phyloP scores from a whole-genome alignment of 192 early-diverging fungal genomes.

The Obelidium mucronatum region DNA sequence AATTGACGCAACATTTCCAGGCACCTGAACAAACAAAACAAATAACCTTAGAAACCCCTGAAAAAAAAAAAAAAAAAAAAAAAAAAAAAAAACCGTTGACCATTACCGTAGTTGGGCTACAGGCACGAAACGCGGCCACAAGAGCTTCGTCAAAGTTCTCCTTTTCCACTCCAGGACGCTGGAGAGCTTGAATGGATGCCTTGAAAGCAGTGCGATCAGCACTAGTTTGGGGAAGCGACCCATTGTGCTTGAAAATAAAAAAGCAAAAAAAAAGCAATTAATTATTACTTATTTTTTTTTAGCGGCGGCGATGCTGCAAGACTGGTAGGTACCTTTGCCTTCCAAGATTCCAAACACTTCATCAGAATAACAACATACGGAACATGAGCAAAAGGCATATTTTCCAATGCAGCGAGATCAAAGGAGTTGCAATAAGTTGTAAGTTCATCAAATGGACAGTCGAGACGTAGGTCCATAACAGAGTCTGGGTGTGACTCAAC shows the following conservation, averaged over 20 bases:
- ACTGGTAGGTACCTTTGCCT: conserved; percentile 53
- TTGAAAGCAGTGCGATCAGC: conserved; percentile 74
- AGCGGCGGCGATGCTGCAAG: neutral
- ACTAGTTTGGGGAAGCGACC: conserved; percentile 63
- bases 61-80: neutral
- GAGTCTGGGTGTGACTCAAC: conserved; percentile 88
- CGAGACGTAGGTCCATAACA: conserved; percentile 81
- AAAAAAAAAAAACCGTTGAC: conserved; percentile 4
- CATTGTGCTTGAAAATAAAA: conserved; percentile 56
- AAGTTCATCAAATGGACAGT: conserved; percentile 81
- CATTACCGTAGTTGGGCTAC: conserved; percentile 58
- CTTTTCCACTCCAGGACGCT: conserved; percentile 57
- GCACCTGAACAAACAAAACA: conserved; percentile 57
- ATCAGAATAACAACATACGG: conserved; percentile 87
- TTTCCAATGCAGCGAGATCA: conserved; percentile 72
- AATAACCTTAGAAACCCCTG: neutral
- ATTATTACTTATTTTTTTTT: neutral
- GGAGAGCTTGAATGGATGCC: conserved; percentile 54
- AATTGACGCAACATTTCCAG: conserved; percentile 55
- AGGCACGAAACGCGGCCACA: conserved; percentile 69
- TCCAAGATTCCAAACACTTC: conserved; percentile 80
- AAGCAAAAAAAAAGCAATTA: too few relatives aligned
- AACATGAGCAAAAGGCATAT: conserved; percentile 78
- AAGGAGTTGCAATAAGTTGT: conserved; percentile 65
- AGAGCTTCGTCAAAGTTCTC: conserved; percentile 93